A percentile compares a stretch with the other conserved stretches of the same genome.
Conservation (phyloP, 768 basidiomycete species). For the Ramaria sp. region DNA sequence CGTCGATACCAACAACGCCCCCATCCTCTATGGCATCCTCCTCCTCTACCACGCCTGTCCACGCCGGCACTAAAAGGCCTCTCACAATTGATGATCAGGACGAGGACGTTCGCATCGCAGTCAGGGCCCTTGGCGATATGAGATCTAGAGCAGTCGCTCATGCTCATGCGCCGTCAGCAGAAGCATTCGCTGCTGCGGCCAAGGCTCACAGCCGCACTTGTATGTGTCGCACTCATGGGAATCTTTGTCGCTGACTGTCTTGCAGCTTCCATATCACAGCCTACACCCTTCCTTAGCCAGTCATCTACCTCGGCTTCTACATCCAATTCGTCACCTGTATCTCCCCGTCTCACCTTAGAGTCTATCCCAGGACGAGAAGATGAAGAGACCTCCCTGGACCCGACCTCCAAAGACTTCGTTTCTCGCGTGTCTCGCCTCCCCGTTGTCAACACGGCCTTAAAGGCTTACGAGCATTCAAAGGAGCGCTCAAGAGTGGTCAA, state of each 20-base stretch:
- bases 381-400: slow-evolving; percentile 6
- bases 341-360: background rate
- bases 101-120: slow-evolving; percentile 72
- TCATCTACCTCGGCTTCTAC: slow-evolving; percentile 12
- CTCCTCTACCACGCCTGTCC: background rate
- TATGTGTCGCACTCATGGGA: background rate
- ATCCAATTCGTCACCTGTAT: slow-evolving; percentile 10
- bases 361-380: background rate
- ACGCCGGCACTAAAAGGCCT: slow-evolving; percentile 7
- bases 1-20: background rate
- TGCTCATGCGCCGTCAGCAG: slow-evolving; percentile 6
- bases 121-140: slow-evolving; percentile 71
- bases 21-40: background rate
- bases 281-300: slow-evolving; percentile 13
- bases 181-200: slow-evolving; percentile 4
- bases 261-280: background rate
- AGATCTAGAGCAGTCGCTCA: slow-evolving; percentile 31
- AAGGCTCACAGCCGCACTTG: slow-evolving; percentile 6
- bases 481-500: slow-evolving; percentile 79
- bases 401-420: slow-evolving; percentile 28
- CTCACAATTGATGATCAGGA: slow-evolving; percentile 41
- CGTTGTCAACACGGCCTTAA: slow-evolving; percentile 58
- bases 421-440: slow-evolving; percentile 60
- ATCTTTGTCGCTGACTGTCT: background rate
- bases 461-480: slow-evolving; percentile 75